phyloP scores from a whole-genome alignment of 169 alveolate species.

The Plasmodium malariae region DNA sequence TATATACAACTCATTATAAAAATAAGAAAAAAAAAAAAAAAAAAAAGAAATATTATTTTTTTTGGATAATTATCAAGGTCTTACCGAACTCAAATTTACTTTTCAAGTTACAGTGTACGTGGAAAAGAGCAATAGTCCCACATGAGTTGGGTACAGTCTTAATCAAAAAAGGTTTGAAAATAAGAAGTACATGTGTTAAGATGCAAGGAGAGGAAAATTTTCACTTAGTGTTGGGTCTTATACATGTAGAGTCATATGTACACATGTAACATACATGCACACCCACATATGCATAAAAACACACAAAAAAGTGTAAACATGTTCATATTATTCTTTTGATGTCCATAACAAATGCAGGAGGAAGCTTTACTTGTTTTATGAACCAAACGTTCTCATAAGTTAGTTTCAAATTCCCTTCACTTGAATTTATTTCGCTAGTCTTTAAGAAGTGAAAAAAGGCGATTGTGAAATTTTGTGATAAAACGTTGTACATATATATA shows the following conservation, averaged over 20 bases:
- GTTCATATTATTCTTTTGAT: too few relatives aligned
- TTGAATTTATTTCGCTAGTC: background rate
- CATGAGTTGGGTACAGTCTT: slow-evolving; percentile 52
- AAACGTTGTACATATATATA: too few relatives aligned
- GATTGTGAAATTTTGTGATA: too few relatives aligned
- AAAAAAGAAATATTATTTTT: background rate
- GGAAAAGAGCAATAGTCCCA: slow-evolving; percentile 69
- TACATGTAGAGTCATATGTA: too few relatives aligned
- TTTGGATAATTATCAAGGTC: background rate
- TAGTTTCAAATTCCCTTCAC: background rate
- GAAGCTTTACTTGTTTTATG: slow-evolving; percentile 59
- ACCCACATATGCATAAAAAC: too few relatives aligned
- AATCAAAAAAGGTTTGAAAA: background rate
- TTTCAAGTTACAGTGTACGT: slow-evolving; percentile 32
- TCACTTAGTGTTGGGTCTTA: too few relatives aligned
- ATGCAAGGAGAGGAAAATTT: too few relatives aligned
- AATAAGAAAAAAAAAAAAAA: background rate
- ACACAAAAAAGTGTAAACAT: too few relatives aligned
- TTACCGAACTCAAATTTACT: slow-evolving; percentile 39
- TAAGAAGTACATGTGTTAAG: too few relatives aligned
- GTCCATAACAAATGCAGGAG: too few relatives aligned
- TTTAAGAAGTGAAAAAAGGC: background rate
- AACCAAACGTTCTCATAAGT: slow-evolving; percentile 28
- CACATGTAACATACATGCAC: too few relatives aligned
- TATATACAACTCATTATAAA: background rate